Percentiles rank a stretch among this genome's conserved stretches.
Conservation (phyloP, 352 stramenopile species). For the Phytophthora crassamura region DNA sequence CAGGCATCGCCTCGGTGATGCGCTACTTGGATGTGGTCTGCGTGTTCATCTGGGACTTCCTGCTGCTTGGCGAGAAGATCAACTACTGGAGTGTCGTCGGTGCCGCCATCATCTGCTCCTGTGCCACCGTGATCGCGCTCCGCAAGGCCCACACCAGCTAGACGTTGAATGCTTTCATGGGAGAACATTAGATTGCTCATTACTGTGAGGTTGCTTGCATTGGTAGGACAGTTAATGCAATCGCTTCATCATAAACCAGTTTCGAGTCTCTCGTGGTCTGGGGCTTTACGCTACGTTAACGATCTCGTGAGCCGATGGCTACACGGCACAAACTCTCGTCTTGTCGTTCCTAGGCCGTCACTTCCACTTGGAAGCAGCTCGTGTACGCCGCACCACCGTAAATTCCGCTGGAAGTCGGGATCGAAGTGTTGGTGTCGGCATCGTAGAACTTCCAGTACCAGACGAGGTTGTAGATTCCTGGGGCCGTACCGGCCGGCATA, state of each 20-base stretch:
- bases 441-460: conserved; percentile 82
- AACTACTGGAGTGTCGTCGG: conserved; percentile 80
- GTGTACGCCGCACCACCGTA: conserved; percentile 69
- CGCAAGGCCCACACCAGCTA: conserved; percentile 53
- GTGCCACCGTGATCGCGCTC: conserved; percentile 66
- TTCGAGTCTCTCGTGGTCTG: conserved; percentile 1
- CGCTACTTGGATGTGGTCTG: conserved; percentile 87
- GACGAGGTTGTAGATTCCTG: conserved; percentile 68
- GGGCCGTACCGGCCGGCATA: conserved; percentile 48
- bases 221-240: conserved; percentile 12
- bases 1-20: conserved; percentile 86
- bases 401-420: conserved; percentile 49
- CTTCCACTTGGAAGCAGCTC: conserved; percentile 68
- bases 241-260: background rate
- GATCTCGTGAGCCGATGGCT: conserved; percentile 14
- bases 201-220: conserved; percentile 13
- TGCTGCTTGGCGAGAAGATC: conserved; percentile 68
- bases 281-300: conserved; percentile 6
- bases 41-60: conserved; percentile 81
- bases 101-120: conserved; percentile 71
- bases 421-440: conserved; percentile 51
- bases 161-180: too few species aligned
- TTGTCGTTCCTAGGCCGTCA: conserved; percentile 29
- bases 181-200: too few species aligned
- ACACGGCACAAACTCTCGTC: conserved; percentile 4